A percentile compares a stretch with the other conserved stretches of the same genome.
These are phyloP conservation scores for Sclerotinia subarctica DNA, from an alignment of 2,329 filamentous ascomycete genomes.

Conservation along the genomic window DNA sequence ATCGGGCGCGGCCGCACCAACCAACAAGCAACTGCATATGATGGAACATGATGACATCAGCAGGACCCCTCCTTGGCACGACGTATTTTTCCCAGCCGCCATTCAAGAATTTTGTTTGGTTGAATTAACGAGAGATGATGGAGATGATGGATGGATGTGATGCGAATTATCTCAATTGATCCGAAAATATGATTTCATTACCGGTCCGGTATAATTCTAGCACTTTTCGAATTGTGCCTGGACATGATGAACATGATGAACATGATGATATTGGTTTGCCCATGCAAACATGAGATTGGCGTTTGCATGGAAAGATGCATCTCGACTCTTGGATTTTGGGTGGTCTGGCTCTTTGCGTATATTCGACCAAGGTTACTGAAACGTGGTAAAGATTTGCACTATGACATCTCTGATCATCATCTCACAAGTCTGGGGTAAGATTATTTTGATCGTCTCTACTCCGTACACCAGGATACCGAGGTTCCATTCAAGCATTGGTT, in stretches of 20 bases:
- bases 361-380: background rate
- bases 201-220: background rate
- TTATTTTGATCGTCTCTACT: background rate
- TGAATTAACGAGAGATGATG: background rate
- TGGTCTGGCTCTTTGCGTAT: background rate
- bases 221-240: background rate
- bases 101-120: background rate
- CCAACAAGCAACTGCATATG: background rate
- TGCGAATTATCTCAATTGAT: background rate
- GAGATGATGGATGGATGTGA: background rate
- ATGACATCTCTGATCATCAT: conserved; percentile 9
- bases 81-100: background rate
- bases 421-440: conserved; percentile 7
- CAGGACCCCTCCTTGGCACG: background rate
- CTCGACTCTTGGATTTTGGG: background rate
- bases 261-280: background rate
- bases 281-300: background rate
- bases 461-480: background rate
- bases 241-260: background rate
- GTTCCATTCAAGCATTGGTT: background rate
- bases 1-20: background rate
- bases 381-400: background rate
- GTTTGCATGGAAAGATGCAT: background rate
- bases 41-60: conserved; percentile 11
- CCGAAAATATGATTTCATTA: background rate